Conservation (phyloP, 2,329 filamentous ascomycete genomes). For the Botryotinia calthae region DNA sequence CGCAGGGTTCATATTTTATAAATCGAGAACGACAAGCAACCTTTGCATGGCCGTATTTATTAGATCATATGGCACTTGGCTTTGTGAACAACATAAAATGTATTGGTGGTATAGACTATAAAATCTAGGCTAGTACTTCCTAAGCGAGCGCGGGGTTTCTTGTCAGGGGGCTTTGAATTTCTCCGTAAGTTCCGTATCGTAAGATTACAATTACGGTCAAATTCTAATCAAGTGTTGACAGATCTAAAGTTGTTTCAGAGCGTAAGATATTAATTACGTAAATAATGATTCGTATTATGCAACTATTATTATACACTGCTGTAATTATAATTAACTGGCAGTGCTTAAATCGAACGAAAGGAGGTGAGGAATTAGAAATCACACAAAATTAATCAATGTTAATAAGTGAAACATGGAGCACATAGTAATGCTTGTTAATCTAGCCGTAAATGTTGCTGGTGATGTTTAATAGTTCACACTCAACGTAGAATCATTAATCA, state of each 20-base stretch:
- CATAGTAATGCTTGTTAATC: fast-evolving
- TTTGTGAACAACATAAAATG: fast-evolving
- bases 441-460: background rate
- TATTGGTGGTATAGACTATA: background rate
- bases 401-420: background rate
- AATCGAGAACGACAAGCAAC: too few relatives aligned
- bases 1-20: background rate
- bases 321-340: background rate
- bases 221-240: fast-evolving
- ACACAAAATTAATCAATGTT: fast-evolving
- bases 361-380: too few relatives aligned
- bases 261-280: background rate
- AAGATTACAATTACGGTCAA: background rate
- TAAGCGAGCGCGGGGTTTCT: background rate
- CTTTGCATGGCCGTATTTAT: fast-evolving
- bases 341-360: background rate
- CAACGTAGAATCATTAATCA: background rate
- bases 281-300: background rate
- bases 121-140: background rate
- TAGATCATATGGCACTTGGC: background rate
- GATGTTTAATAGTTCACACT: background rate
- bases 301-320: background rate
- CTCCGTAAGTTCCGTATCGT: background rate
- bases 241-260: too few relatives aligned
- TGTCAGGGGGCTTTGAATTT: background rate